phyloP scores from a whole-genome alignment of 2,329 filamentous ascomycete species.

The Pestalotiopsis sp. region DNA sequence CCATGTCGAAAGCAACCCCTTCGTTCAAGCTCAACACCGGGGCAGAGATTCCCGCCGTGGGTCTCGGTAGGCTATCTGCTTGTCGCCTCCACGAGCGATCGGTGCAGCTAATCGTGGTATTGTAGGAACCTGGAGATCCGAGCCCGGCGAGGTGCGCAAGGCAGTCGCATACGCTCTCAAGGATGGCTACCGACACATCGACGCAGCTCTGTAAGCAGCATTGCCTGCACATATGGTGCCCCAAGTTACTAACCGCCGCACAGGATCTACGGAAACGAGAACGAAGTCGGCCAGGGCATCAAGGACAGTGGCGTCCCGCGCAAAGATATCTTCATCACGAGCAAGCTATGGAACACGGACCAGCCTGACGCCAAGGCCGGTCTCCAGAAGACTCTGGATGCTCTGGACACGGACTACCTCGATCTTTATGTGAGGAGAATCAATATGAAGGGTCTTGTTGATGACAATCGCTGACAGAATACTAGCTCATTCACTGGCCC shows the following conservation, averaged over 20 bases:
- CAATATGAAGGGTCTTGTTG: too few species aligned
- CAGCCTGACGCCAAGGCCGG: conserved; percentile 35
- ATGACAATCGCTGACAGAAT: neutral
- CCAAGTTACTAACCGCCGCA: neutral
- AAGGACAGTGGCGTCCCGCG: conserved; percentile 23
- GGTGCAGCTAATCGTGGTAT: neutral
- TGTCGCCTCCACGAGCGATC: neutral
- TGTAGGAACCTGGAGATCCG: conserved; percentile 34
- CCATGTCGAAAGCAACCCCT: conserved; percentile 3
- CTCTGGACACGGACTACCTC: conserved; percentile 39
- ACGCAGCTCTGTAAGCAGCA: conserved; percentile 46
- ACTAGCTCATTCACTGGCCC: conserved; percentile 39
- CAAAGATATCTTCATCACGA: conserved; percentile 15
- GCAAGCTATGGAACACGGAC: conserved; percentile 29
- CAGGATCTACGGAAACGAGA: conserved; percentile 54
- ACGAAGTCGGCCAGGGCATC: conserved; percentile 41
- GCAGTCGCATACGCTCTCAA: conserved; percentile 39
- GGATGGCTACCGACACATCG: conserved; percentile 55
- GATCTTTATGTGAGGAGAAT: conserved; percentile 34
- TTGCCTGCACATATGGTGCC: neutral
- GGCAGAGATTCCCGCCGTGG: conserved; percentile 34
- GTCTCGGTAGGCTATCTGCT: conserved; percentile 32
- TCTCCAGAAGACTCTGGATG: conserved; percentile 35
- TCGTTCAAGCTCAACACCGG: conserved; percentile 35
- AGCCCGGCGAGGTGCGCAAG: conserved; percentile 18